Base-by-base conservation (phyloP, 108 stramenopile species). In the Seminavis robusta region DNA sequence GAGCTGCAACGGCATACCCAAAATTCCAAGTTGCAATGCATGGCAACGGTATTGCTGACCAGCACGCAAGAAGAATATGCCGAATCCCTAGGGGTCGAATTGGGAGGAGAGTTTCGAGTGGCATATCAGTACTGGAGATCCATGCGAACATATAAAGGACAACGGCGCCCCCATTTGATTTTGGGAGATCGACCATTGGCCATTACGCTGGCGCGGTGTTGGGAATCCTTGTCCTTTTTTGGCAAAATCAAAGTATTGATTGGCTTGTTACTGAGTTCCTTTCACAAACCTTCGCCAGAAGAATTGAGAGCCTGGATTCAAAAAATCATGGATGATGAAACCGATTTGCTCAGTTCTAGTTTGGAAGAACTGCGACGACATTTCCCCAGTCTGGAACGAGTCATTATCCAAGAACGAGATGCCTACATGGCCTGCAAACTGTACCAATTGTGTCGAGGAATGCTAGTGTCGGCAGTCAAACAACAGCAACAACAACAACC, bases 331-430 rank as follows among this genome's bases (percentile, higher is more conserved):
- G 61, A 63, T 43, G 87, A 80, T 59, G 80, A 76, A 17, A 61
- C 76, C 19, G 91, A 93, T 64, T 38, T 93, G n/a, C 49, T 93
- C 53, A 86, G 83, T 3, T 62, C 89, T 55, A 77, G 81, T n/a
- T 82, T 93, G 47, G 66, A 63, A 9, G 91, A 93, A 40, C 52
- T 89, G 48, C 62, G 59, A 19, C 51, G 69, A 46, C 74, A 77
- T 21, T 89, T 92, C 63, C 91, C 91, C 26, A 65, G 82, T 2
- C 52, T 93, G 33, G 78, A 83, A 32, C 52, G 48, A 37, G 73
- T 80, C 1, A 87, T 93, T 47, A 77, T 93, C 24, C 60, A 81
- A 38, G 87, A 93, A 65, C 79, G 91, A 38, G 91, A 93, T 71
- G 70, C 71, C 17, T 93, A 77, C 50, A 80, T 93, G 83, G 73